Evolutionary conservation across 371 early-diverging fungal genomes (phyloP).

Genomic region (Basidiobolus meristosporus): DNA sequence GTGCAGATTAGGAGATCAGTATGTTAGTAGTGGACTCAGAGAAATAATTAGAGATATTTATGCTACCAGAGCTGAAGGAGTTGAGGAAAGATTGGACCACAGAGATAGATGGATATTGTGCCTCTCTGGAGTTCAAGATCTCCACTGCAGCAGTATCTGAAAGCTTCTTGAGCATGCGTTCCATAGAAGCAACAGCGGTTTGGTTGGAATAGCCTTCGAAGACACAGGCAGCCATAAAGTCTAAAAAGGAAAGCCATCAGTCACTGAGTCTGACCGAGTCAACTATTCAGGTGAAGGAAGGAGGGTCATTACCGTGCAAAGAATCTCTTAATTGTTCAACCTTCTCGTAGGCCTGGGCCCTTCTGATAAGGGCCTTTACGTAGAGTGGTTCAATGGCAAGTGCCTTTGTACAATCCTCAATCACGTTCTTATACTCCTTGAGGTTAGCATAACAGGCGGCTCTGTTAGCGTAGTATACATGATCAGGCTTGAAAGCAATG

Average conservation of each 20-base stretch:
- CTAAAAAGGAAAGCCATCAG: slow-evolving; percentile 11
- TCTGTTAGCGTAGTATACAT: slow-evolving; percentile 84
- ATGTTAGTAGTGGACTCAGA: not conserved
- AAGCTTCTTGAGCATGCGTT: slow-evolving; percentile 70
- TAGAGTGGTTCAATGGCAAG: slow-evolving; percentile 57
- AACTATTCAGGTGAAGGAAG: not conserved
- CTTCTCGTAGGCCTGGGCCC: slow-evolving; percentile 67
- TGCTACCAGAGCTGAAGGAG: slow-evolving; percentile 7
- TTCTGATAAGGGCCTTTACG: slow-evolving; percentile 70
- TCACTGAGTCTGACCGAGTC: no score
- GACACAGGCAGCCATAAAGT: slow-evolving; percentile 83
- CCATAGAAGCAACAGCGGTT: slow-evolving; percentile 59
- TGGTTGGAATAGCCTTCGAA: slow-evolving; percentile 84
- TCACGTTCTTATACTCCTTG: slow-evolving; percentile 46
- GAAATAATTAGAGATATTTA: not conserved
- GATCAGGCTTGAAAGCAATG: slow-evolving; percentile 55
- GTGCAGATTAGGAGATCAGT: not conserved
- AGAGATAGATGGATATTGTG: no score
- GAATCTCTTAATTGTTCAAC: slow-evolving; percentile 44
- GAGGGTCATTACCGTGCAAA: slow-evolving; percentile 37
- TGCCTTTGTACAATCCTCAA: slow-evolving; percentile 53
- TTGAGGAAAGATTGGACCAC: no score
- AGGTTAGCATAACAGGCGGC: slow-evolving; percentile 77
- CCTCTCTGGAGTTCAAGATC: no score
- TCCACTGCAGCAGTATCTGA: slow-evolving; percentile 61